phyloP scores from a whole-genome alignment of 805 yeast genomes.

The Jamesozyma hellenica region DNA sequence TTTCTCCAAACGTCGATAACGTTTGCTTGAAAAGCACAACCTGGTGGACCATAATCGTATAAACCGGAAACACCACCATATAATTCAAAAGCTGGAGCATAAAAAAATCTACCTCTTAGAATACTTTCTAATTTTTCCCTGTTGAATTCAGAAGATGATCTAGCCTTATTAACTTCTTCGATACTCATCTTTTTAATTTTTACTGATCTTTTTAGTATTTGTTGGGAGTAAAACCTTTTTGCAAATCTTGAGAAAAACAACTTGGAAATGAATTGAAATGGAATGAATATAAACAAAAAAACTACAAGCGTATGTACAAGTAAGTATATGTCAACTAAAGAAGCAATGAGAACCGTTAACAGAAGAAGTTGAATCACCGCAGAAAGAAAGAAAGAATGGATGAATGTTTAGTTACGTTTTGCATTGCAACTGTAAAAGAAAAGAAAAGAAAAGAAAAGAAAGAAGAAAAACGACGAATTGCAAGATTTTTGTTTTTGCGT shows the following conservation, averaged over 20 bases:
- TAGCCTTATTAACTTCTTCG: slow-evolving; percentile 26
- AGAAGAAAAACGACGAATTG: too few species aligned
- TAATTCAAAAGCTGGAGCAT: slow-evolving; percentile 93
- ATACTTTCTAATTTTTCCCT: slow-evolving; percentile 87
- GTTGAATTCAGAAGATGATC: slow-evolving; percentile 39
- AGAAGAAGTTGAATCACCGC: too few species aligned
- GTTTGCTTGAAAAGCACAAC: slow-evolving; percentile 96
- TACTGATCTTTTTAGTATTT: slow-evolving; percentile 21
- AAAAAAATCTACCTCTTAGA: slow-evolving; percentile 90
- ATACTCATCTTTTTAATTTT: slow-evolving; percentile 25
- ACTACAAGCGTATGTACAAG: too few species aligned
- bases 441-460: too few species aligned
- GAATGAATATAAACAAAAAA: neutral
- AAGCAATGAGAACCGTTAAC: too few species aligned
- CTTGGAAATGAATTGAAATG: slow-evolving; percentile 1
- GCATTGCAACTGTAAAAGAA: too few species aligned
- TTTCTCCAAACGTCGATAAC: slow-evolving; percentile 93
- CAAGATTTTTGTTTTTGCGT: too few species aligned
- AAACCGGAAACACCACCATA: slow-evolving; percentile 98
- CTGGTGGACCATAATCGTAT: slow-evolving; percentile 99
- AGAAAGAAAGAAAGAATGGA: too few species aligned
- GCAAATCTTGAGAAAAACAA: slow-evolving; percentile 8
- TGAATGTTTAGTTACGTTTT: too few species aligned
- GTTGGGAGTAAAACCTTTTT: slow-evolving; percentile 24
- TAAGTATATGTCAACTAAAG: too few species aligned